These are phyloP conservation scores for Phytophthora colocasiae DNA, from an alignment of 352 stramenopile genomes.

Conservation along the genomic window DNA sequence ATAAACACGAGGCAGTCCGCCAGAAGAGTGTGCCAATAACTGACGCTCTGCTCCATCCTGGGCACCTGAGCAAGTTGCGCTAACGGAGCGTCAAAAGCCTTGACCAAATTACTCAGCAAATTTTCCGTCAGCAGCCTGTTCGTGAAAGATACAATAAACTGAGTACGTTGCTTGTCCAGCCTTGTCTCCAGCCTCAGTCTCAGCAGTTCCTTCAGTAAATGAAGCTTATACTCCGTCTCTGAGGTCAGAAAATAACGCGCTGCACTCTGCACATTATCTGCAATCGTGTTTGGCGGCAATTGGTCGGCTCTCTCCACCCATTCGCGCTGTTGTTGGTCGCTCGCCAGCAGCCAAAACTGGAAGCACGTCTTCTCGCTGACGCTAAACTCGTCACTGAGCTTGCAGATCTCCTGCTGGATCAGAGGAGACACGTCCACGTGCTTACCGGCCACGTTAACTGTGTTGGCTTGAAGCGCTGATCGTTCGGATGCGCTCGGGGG, in stretches of 20 bases:
- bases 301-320: conserved; percentile 80
- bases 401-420: conserved; percentile 86
- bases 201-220: conserved; percentile 78
- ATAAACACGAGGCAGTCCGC: conserved; percentile 74
- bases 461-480: conserved; percentile 69
- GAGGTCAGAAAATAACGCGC: conserved; percentile 81
- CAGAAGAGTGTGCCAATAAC: conserved; percentile 82
- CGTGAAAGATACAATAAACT: conserved; percentile 74
- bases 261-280: conserved; percentile 66
- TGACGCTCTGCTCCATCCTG: conserved; percentile 67
- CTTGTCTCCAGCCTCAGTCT: conserved; percentile 67
- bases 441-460: conserved; percentile 65
- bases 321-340: conserved; percentile 68
- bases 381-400: conserved; percentile 82
- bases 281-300: conserved; percentile 48
- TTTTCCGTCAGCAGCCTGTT: conserved; percentile 68
- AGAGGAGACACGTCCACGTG: conserved; percentile 74
- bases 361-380: conserved; percentile 71
- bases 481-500: conserved; percentile 55
- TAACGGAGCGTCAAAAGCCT: conserved; percentile 56
- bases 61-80: conserved; percentile 63
- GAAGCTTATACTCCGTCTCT: conserved; percentile 80
- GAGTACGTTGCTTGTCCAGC: conserved; percentile 59
- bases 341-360: conserved; percentile 82
- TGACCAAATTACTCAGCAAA: conserved; percentile 60